Conservation (phyloP, 2,329 filamentous ascomycete species). For the Colletotrichum cordylinicola region DNA sequence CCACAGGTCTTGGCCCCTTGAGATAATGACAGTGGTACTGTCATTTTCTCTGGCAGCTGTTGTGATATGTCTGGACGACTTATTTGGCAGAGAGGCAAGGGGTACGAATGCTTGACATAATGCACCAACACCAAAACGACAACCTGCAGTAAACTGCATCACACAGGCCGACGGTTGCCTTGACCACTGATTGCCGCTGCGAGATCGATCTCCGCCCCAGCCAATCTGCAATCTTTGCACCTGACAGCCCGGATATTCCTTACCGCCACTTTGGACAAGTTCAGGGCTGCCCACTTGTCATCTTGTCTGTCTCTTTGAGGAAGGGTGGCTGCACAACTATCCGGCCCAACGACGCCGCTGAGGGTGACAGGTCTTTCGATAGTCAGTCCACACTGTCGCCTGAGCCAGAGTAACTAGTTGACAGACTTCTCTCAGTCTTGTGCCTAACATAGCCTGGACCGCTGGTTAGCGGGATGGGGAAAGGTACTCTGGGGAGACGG, state of each 20-base stretch:
- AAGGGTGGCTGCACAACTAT: background rate
- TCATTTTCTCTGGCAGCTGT: background rate
- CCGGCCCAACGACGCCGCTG: background rate
- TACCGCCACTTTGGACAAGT: slow-evolving; percentile 17
- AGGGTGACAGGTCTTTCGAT: background rate
- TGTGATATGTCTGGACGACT: background rate
- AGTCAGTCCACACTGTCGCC: background rate
- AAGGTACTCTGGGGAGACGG: background rate
- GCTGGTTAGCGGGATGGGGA: background rate
- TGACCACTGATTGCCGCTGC: background rate
- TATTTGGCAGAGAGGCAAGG: background rate
- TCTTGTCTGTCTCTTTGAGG: background rate
- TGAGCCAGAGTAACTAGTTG: background rate
- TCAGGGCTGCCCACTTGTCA: background rate
- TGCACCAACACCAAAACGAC: background rate
- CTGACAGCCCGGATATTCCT: slow-evolving; percentile 5
- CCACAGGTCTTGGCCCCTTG: background rate
- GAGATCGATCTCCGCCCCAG: slow-evolving; percentile 16
- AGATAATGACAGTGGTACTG: background rate
- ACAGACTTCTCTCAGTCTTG: background rate
- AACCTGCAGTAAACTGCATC: background rate
- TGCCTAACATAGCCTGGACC: background rate
- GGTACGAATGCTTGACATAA: background rate
- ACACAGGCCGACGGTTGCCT: background rate
- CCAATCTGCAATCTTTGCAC: background rate